A percentile compares a stretch with the other conserved stretches of the same genome.
Conservation (phyloP, 441 rosid species). For the Isatis lusitanica region DNA sequence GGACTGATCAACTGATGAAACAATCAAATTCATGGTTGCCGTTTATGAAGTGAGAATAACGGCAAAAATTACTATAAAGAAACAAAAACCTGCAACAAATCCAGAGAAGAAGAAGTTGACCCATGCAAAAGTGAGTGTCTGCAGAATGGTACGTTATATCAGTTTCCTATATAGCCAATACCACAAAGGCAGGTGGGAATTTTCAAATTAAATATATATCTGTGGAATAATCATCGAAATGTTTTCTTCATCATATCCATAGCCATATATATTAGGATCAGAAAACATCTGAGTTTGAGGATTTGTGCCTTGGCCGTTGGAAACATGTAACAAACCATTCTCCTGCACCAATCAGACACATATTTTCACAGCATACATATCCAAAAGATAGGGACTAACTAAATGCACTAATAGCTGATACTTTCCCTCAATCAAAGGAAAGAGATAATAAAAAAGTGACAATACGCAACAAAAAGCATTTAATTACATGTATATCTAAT, state of each 20-base stretch:
- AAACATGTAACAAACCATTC: slow-evolving; percentile 84
- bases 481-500: no score
- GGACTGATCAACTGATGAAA: not conserved
- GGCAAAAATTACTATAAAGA: not conserved
- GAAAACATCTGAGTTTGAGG: slow-evolving; percentile 98
- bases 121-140: slow-evolving; percentile 98
- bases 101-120: slow-evolving; percentile 99
- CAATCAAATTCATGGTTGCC: not conserved
- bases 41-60: not conserved
- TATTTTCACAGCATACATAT: not conserved
- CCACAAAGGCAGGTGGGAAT: not conserved
- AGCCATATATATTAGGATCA: slow-evolving; percentile 99
- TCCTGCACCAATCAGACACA: slow-evolving; percentile 52
- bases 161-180: slow-evolving; percentile 24
- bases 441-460: not conserved
- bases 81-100: slow-evolving; percentile 83
- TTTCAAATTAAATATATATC: slow-evolving; percentile 46
- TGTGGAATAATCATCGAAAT: slow-evolving; percentile 98
- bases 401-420: not conserved
- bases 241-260: slow-evolving; percentile 99
- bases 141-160: slow-evolving; percentile 34
- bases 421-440: not conserved
- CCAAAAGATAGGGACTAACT: not conserved
- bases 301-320: slow-evolving; percentile 78
- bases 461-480: not conserved